Evolutionary conservation across 371 early-diverging fungal genomes (phyloP).

Genomic region (Circinella minor): DNA sequence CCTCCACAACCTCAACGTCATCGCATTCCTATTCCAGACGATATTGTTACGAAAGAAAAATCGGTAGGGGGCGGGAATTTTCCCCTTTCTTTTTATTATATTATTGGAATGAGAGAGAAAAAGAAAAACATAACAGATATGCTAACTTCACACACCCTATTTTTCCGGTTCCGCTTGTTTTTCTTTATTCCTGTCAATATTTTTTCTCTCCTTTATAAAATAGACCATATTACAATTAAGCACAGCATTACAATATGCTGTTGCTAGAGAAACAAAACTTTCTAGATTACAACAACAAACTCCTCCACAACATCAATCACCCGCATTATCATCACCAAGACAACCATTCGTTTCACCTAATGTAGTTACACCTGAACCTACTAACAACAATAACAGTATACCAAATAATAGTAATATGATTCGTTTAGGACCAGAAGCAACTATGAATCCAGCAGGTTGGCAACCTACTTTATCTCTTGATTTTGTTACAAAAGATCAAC

Average conservation of each 20-base stretch:
- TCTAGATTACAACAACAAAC: background rate
- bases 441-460: conserved; percentile 20
- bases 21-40: conserved; percentile 1
- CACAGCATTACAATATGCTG: conserved; percentile 15
- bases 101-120: background rate
- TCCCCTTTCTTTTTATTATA: background rate
- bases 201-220: background rate
- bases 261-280: conserved; percentile 2
- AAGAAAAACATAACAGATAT: background rate
- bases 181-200: background rate
- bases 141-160: background rate
- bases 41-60: conserved; percentile 1
- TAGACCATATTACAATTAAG: conserved; percentile 18
- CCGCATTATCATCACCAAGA: conserved; percentile 1
- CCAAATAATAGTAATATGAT: background rate
- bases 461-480: conserved; percentile 30
- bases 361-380: background rate
- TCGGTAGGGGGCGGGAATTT: no score
- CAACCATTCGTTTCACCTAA: conserved; percentile 16
- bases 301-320: conserved; percentile 6
- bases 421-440: background rate
- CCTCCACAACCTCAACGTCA: background rate
- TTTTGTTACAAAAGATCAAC: conserved; percentile 27
- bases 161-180: background rate
- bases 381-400: background rate